Conservation (phyloP, 1,139 yeast species). For the Candida pseudocylindracea region DNA sequence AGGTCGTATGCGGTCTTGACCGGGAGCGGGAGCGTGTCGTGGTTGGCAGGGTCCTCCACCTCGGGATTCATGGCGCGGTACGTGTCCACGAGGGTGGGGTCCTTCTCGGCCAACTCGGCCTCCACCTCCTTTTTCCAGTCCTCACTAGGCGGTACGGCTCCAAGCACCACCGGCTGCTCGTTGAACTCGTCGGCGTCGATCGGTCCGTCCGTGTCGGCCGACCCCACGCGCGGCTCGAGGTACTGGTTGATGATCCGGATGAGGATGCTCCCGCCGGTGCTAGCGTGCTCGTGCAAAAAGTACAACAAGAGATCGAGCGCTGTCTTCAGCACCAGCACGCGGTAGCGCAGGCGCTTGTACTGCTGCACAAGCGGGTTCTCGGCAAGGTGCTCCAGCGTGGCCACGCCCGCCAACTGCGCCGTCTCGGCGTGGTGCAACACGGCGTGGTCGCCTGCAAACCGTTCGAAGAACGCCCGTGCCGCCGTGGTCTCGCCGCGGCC, state of each 20-base stretch:
- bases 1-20: constrained; percentile 61
- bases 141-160: constrained; percentile 8
- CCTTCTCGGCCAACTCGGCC: constrained; percentile 60
- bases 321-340: constrained; percentile 60
- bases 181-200: constrained; percentile 43
- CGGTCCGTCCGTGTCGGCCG: constrained; percentile 20
- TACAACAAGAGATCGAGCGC: constrained; percentile 66
- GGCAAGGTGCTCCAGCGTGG: constrained; percentile 57
- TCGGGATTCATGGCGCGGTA: constrained; percentile 24
- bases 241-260: constrained; percentile 76
- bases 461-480: constrained; percentile 59
- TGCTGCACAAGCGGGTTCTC: constrained; percentile 69
- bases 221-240: constrained; percentile 39
- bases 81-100: constrained; percentile 31
- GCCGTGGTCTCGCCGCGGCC: constrained; percentile 32
- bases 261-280: constrained; percentile 75
- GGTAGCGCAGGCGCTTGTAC: constrained; percentile 52
- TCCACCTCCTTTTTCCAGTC: constrained; percentile 46
- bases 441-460: constrained; percentile 50
- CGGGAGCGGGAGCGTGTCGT: constrained; percentile 69
- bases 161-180: constrained; percentile 55
- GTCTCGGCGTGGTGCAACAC: constrained; percentile 66
- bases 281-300: constrained; percentile 81
- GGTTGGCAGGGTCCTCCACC: constrained; percentile 43
- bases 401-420: constrained; percentile 45